A percentile compares a stretch with the other conserved stretches of the same genome.
These are phyloP conservation scores for Colletotrichum shisoi DNA, from an alignment of 2,329 filamentous ascomycete genomes.

Conservation along the genomic window DNA sequence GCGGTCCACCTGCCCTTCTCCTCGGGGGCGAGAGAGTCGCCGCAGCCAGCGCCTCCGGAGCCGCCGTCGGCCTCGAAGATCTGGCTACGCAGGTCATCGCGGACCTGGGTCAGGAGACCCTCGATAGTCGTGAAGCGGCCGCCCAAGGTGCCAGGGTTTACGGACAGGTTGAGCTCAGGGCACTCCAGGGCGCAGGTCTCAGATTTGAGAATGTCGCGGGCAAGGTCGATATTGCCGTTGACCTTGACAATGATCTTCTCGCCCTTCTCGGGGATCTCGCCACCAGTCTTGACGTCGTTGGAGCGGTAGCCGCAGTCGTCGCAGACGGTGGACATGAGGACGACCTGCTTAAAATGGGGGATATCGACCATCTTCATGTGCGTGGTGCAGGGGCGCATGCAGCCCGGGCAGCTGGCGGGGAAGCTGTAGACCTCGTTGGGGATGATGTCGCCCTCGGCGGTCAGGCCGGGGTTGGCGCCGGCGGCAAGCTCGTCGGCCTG, in stretches of 20 bases:
- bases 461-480: slow-evolving; percentile 57
- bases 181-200: slow-evolving; percentile 89
- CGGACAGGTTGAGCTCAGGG: slow-evolving; percentile 83
- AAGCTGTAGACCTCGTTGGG: slow-evolving; percentile 94
- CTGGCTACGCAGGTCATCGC: slow-evolving; percentile 84
- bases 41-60: slow-evolving; percentile 69
- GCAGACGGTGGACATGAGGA: slow-evolving; percentile 94
- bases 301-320: slow-evolving; percentile 91
- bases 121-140: slow-evolving; percentile 97
- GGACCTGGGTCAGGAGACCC: slow-evolving; percentile 89
- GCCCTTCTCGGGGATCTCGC: slow-evolving; percentile 85
- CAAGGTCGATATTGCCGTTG: slow-evolving; percentile 72
- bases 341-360: slow-evolving; percentile 96
- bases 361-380: slow-evolving; percentile 99
- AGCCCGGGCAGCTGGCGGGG: slow-evolving; percentile 90
- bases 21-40: slow-evolving; percentile 74
- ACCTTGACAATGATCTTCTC: slow-evolving; percentile 83
- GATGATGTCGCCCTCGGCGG: slow-evolving; percentile 77
- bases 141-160: slow-evolving; percentile 92
- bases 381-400: slow-evolving; percentile 82
- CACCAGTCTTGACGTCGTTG: slow-evolving; percentile 97
- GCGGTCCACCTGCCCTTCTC: slow-evolving; percentile 77
- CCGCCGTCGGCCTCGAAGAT: slow-evolving; percentile 79
- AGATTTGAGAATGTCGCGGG: slow-evolving; percentile 93
- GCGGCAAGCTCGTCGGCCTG: slow-evolving; percentile 62